Evolutionary conservation across 495 filamentous ascomycete species (phyloP), one percentile per base, ranked within the genome.

Genomic region (Acidiella bohemica): DNA sequence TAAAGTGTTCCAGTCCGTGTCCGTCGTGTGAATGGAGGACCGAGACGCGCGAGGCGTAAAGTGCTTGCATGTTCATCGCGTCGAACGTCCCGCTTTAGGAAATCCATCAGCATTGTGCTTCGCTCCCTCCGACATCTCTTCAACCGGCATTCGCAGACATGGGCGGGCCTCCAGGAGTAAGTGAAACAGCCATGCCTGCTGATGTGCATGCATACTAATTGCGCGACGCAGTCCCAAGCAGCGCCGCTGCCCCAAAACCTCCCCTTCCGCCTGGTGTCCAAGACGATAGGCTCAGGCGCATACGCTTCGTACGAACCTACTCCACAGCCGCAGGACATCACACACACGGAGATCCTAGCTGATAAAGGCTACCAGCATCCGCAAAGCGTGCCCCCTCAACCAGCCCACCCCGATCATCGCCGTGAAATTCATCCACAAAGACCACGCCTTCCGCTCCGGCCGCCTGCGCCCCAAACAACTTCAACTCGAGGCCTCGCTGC

Each of bases 361-460:
- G 31, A 33, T 27, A 50, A 39, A 32, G 31, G 41, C 28, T 4
- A 19, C 1, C 55, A 96, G 88, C 47, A 88, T 97, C 54, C 93
- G 93, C 60, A 97, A 95, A 67, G 90, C 88, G 21, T 72, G 72
- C 38, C 86, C 86, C 12, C 60, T 78, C 20, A 65, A 80, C 45
- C 59, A 71, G 13, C 60, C 73, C 11, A 71, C 69, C 21, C 84
- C 85, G 3, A 65, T 96, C 53, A 94, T 99, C 61, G 90, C 90
- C 6, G 84, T 94, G 57, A 99, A 99, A 63, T 84, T 96, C 61
- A 94, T 99, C 56, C 84, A 96, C 66, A 96, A 96, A 63, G 80
- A 80, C 41, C 90, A 93, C 58, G 90, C 92, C 39, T 67, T 82
- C 44, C 76, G 78, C 42, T 76, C 87, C 67, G 90, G 90, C 57